Evolutionary conservation across 2,329 filamentous ascomycete genomes (phyloP).

Genomic region (Xylariaceae sp.): DNA sequence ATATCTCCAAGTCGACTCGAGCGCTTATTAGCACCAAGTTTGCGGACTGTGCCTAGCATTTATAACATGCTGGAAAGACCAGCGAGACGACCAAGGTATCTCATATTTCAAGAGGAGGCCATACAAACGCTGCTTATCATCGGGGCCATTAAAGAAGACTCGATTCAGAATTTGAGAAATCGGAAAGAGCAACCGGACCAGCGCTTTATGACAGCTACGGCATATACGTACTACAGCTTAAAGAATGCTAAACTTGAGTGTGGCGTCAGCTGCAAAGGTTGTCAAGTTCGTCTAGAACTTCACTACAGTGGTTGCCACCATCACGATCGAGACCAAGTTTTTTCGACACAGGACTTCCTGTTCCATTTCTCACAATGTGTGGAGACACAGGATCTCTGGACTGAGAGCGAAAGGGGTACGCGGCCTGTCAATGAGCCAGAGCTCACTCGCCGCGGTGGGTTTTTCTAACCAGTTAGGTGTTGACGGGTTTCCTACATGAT

Average conservation of each 20-base stretch:
- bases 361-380: constrained; percentile 14
- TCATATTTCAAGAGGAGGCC: constrained; percentile 7
- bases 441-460: constrained; percentile 7
- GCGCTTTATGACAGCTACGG: constrained; percentile 15
- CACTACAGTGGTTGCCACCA: constrained; percentile 1
- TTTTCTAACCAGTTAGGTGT: constrained; percentile 3
- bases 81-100: constrained; percentile 10
- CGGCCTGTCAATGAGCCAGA: constrained; percentile 4
- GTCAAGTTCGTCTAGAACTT: constrained; percentile 7
- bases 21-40: constrained; percentile 4
- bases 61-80: constrained; percentile 9
- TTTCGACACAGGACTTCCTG: constrained; percentile 12
- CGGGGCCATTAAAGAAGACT: not conserved
- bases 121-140: constrained; percentile 1
- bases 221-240: constrained; percentile 15
- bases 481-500: constrained; percentile 4
- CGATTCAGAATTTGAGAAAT: constrained; percentile 4
- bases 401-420: constrained; percentile 9
- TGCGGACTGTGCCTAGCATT: constrained; percentile 12
- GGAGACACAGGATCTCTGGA: constrained; percentile 11
- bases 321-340: constrained; percentile 5
- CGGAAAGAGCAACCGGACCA: constrained; percentile 6
- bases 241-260: constrained; percentile 13
- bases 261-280: constrained; percentile 18
- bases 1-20: constrained; percentile 8